Evolutionary conservation across 352 stramenopile genomes (phyloP).

Genomic region (Hyaloperonospora arabidopsidis): DNA sequence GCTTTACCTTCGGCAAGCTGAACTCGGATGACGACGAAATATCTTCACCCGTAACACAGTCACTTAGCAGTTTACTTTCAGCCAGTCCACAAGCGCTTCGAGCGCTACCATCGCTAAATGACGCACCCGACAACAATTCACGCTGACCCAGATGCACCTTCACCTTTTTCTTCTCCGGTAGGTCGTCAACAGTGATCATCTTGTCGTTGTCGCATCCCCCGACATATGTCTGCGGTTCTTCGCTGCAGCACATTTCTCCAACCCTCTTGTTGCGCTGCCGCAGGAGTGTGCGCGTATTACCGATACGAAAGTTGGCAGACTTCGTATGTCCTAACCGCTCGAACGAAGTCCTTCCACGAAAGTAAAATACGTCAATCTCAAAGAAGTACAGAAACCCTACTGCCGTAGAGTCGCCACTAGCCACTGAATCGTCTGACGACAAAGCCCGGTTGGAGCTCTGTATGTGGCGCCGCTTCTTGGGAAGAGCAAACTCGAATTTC

Average conservation of each 20-base stretch:
- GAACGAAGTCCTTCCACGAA: slow-evolving; percentile 47
- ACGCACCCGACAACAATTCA: slow-evolving; percentile 30
- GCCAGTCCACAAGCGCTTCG: slow-evolving; percentile 13
- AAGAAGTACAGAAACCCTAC: slow-evolving; percentile 83
- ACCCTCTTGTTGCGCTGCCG: slow-evolving; percentile 77
- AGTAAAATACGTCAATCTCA: slow-evolving; percentile 79
- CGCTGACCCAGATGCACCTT: slow-evolving; percentile 42
- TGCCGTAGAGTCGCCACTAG: slow-evolving; percentile 29
- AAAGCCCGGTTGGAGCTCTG: slow-evolving; percentile 26
- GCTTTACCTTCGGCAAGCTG: slow-evolving; percentile 22
- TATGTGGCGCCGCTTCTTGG: slow-evolving; percentile 77
- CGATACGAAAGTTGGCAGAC: slow-evolving; percentile 82
- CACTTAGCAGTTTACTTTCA: slow-evolving; percentile 7
- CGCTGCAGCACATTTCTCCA: slow-evolving; percentile 28
- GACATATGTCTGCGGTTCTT: slow-evolving; percentile 24
- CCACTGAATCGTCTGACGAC: slow-evolving; percentile 18
- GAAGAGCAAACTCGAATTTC: slow-evolving; percentile 86
- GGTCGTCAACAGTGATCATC: slow-evolving; percentile 35
- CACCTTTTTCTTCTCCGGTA: slow-evolving; percentile 80
- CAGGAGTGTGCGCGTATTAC: slow-evolving; percentile 76
- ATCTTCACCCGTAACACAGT: slow-evolving; percentile 33
- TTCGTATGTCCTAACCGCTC: slow-evolving; percentile 55
- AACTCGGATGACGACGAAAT: slow-evolving; percentile 30
- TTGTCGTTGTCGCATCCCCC: slow-evolving; percentile 38
- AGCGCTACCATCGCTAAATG: slow-evolving; percentile 28